Evolutionary conservation across 192 early-diverging fungal genomes (phyloP), one percentile per base, ranked within the genome.

Genomic region (Phlyctochytrium arcticum): DNA sequence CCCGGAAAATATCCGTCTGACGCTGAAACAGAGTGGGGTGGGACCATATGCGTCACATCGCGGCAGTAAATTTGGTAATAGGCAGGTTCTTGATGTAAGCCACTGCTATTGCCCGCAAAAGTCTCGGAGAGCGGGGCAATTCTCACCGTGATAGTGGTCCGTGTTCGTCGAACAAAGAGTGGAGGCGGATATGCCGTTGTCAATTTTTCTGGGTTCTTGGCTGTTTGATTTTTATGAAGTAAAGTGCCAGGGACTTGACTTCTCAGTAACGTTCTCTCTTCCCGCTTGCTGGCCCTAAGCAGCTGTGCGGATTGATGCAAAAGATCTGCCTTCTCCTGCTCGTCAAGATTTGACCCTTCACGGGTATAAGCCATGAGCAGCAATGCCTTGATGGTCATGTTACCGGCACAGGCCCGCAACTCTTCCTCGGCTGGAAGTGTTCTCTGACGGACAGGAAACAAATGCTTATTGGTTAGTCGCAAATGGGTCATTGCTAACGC

Each of bases 131-230:
- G n/a, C n/a, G n/a, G n/a, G n/a, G n/a, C n/a, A n/a, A n/a, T n/a
- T n/a, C n/a, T n/a, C 46, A 78, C 49, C 3, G 69, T 78, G 17
- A 78, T 62, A 9, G 76, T 69, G 15, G 69, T 75, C 5, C 69
- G 69, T 24, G 76, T 67, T 30, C 73, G 46, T 6, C 72, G 51
- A 24, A 75, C 44, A 46, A 78, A 69, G 9, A 70, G 44, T 15
- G 76, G 76, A 12, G 60, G 31, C 54, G 76, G 76, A 60, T 72
- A 78, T n/a, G n/a, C n/a, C n/a, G n/a, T n/a, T n/a, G n/a, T n/a
- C n/a, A n/a, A n/a, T n/a, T n/a, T n/a, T n/a, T n/a, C n/a, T n/a
- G n/a, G n/a, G n/a, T n/a, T n/a, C n/a, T n/a, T n/a, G n/a, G n/a
- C 24, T 36, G 6, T 10, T 30, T 29, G 63, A 56, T 61, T 58